A percentile compares a stretch with the other conserved stretches of the same genome.
Conservation (phyloP, 1,284 basidiomycete species). For the Uromyces viciae-fabae region DNA sequence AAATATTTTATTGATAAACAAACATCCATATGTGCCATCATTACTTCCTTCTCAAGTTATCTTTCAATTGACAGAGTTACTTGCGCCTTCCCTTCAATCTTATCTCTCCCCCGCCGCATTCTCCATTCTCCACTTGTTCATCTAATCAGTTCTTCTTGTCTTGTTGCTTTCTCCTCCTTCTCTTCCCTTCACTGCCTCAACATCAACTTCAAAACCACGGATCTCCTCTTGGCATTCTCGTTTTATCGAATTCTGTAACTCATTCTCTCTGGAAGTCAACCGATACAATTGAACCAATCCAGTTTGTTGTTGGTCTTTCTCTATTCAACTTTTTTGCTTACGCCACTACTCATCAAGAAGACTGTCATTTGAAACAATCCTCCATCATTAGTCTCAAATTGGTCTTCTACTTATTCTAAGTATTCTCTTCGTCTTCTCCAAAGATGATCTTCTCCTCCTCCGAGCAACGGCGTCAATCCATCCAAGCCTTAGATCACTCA, state of each 20-base stretch:
- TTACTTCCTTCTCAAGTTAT: not conserved
- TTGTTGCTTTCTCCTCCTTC: not conserved
- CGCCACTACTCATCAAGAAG: not conserved
- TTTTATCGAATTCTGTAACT: not conserved
- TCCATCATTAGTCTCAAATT: not conserved
- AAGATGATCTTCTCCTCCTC: conserved; percentile 9
- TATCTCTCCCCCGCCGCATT: not conserved
- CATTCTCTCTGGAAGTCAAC: not conserved
- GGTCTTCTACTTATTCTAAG: not conserved
- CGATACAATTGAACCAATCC: conserved; percentile 10
- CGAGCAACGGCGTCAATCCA: not conserved
- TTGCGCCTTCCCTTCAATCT: no score
- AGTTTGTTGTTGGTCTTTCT: not conserved
- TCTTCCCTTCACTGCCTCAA: no score
- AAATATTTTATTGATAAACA: no score
- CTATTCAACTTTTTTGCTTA: no score
- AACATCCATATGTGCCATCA: conserved; percentile 9
- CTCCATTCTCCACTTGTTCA: not conserved
- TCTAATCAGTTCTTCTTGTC: not conserved
- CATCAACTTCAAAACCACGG: no score
- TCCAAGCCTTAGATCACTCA: not conserved
- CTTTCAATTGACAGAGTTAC: conserved; percentile 8
- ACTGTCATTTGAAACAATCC: not conserved
- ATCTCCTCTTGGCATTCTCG: no score
- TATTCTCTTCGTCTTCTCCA: not conserved